Evolutionary conservation across 2,329 filamentous ascomycete species (phyloP).

Genomic region (Epichloe baconii): DNA sequence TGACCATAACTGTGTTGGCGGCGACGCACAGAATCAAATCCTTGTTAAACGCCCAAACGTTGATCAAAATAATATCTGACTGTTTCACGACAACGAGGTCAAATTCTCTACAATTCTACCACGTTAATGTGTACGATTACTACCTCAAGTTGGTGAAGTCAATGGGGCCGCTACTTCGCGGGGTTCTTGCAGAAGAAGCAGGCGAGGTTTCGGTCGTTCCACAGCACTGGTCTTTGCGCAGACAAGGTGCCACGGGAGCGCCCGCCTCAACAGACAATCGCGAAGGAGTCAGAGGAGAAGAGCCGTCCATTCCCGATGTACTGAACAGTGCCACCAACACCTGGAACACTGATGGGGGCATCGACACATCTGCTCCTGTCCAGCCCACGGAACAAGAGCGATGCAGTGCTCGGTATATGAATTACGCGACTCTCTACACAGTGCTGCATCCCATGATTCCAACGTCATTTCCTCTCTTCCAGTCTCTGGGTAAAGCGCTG

Average conservation of each 20-base stretch:
- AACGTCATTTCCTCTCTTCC: conserved; percentile 73
- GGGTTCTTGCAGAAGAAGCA: conserved; percentile 76
- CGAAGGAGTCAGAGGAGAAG: conserved; percentile 10
- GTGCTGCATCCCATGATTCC: conserved; percentile 68
- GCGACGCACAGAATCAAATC: conserved; percentile 73
- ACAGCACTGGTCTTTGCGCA: conserved; percentile 42
- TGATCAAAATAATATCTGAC: conserved; percentile 62
- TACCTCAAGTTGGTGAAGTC: conserved; percentile 62
- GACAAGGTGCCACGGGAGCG: conserved; percentile 15
- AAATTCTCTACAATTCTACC: conserved; percentile 51
- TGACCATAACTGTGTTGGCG: conserved; percentile 32
- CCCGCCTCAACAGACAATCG: conserved; percentile 10
- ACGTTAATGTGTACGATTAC: conserved; percentile 74
- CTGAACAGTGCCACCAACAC: conserved; percentile 13
- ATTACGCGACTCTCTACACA: conserved; percentile 64
- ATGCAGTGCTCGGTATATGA: conserved; percentile 42
- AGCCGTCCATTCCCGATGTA: conserved; percentile 20
- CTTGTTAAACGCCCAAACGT: conserved; percentile 60
- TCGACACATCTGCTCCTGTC: conserved; percentile 11
- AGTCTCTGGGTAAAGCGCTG: conserved; percentile 70
- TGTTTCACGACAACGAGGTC: conserved; percentile 60
- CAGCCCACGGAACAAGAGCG: conserved; percentile 30
- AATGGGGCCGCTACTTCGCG: conserved; percentile 65
- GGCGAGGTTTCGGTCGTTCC: conserved; percentile 62
- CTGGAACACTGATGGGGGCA: conserved; percentile 13